Base-by-base conservation (phyloP, 164 flowering plant species). In the Cinnamomum chago region DNA sequence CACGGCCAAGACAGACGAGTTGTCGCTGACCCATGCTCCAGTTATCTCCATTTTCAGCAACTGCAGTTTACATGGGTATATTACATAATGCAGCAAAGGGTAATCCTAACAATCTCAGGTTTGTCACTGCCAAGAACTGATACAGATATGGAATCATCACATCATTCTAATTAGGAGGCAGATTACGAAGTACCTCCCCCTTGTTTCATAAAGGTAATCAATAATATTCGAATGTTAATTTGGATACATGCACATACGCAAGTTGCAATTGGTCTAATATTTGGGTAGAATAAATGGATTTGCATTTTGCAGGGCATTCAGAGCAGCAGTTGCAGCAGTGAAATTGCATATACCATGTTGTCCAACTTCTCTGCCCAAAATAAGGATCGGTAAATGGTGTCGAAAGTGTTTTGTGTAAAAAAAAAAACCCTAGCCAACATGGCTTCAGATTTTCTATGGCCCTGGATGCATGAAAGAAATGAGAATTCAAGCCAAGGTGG, bases 1-100 rank as follows among this genome's bases (percentile, higher is more conserved):
- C 89, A 0, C 88, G 73, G 2, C 89, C 91, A 22, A 88, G 75
- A 76, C 89, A 86, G 33, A 85, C 79, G 30, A 88, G 76, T 67
- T 88, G 90, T 75, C 89, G 69, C 73, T 88, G 89, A 9, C 89
- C 90, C 85, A 88, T 75, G 72, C 89, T 88, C 91, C 91, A 88
- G 62, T 88, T 88, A 50, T 86, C 86, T 58, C 91, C 91, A 74
- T 85, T 81, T 68, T 85, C 87, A 27, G 30, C 15, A 24, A 85
- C 87, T 85, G 78, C 50, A 50, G 65, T 33, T 24, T 25, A 58
- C 15, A 55, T 14, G 17, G 2, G 58, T 17, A 52, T 17, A 52
- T 52, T 52, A 52, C 58, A 14, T 2, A 13, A 62, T 62, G 23
- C 15, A 23, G 10, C n/a, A 62, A 1, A 23, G 20, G 13, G 65